Evolutionary conservation across 495 filamentous ascomycete genomes (phyloP).

Genomic region (Hypoxylon lienhwacheense): DNA sequence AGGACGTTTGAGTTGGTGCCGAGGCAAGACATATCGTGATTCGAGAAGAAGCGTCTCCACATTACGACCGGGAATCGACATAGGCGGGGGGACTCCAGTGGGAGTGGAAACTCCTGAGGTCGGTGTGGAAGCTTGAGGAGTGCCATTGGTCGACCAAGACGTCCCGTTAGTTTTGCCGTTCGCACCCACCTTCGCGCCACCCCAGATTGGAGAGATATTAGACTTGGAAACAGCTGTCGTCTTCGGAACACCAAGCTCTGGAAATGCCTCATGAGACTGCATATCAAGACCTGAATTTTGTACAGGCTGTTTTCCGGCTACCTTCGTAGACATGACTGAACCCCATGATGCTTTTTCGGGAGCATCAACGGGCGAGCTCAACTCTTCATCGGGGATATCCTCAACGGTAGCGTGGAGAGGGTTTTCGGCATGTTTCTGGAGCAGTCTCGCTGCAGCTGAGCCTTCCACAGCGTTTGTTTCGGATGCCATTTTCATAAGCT

Average conservation of each 20-base stretch:
- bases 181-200: constrained; percentile 41
- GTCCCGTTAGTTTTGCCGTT: constrained; percentile 65
- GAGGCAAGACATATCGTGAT: constrained; percentile 69
- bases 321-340: constrained; percentile 56
- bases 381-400: constrained; percentile 79
- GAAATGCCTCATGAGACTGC: constrained; percentile 86
- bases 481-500: constrained; percentile 37
- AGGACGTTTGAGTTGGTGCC: constrained; percentile 77
- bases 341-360: constrained; percentile 44
- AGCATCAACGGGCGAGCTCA: constrained; percentile 48
- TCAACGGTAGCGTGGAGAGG: constrained; percentile 73
- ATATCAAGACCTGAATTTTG: constrained; percentile 63
- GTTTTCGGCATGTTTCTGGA: constrained; percentile 72
- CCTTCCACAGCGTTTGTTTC: constrained; percentile 43
- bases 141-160: constrained; percentile 52
- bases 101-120: constrained; percentile 61
- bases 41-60: constrained; percentile 71
- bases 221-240: constrained; percentile 56
- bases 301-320: constrained; percentile 64
- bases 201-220: constrained; percentile 65
- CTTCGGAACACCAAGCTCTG: constrained; percentile 73
- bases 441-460: constrained; percentile 73
- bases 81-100: constrained; percentile 58
- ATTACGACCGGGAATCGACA: constrained; percentile 77
- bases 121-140: constrained; percentile 59